Evolutionary conservation across 2,329 filamentous ascomycete species (phyloP).

Genomic region (Pyrenophora tritici-repentis): DNA sequence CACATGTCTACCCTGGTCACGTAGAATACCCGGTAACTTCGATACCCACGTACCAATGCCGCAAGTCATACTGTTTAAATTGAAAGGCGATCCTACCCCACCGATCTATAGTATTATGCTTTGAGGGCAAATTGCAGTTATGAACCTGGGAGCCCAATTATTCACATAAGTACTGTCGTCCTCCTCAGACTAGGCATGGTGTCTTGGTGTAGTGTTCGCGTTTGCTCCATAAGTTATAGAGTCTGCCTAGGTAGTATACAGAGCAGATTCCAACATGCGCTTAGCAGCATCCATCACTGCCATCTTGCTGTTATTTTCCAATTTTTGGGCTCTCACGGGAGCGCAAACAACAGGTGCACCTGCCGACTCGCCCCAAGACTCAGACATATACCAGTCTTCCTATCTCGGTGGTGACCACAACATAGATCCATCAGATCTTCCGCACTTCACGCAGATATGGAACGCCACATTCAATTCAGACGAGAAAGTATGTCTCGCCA

Average conservation of each 20-base stretch:
- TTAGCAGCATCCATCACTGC: background rate
- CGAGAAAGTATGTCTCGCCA: slow-evolving; percentile 35
- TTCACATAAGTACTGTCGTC: background rate
- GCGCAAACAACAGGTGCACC: slow-evolving; percentile 11
- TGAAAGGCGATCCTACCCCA: background rate
- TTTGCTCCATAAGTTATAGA: too few relatives aligned
- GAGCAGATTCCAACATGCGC: background rate
- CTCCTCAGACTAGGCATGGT: background rate
- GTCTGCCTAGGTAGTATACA: too few relatives aligned
- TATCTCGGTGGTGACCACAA: slow-evolving; percentile 47
- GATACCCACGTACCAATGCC: slow-evolving; percentile 4
- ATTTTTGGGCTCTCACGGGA: background rate
- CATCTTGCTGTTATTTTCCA: background rate
- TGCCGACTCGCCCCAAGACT: slow-evolving; percentile 23
- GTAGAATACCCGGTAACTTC: slow-evolving; percentile 12
- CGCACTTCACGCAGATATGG: slow-evolving; percentile 49
- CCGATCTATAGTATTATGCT: background rate
- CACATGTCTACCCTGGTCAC: slow-evolving; percentile 4
- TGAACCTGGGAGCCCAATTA: background rate
- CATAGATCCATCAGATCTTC: slow-evolving; percentile 47
- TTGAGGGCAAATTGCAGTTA: background rate
- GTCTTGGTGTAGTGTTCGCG: too few relatives aligned
- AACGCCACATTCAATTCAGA: slow-evolving; percentile 38
- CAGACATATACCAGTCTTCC: slow-evolving; percentile 23
- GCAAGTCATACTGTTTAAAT: slow-evolving; percentile 1